Base-by-base conservation (phyloP, 2,329 filamentous ascomycete species). In the Colletotrichum somersetense region DNA sequence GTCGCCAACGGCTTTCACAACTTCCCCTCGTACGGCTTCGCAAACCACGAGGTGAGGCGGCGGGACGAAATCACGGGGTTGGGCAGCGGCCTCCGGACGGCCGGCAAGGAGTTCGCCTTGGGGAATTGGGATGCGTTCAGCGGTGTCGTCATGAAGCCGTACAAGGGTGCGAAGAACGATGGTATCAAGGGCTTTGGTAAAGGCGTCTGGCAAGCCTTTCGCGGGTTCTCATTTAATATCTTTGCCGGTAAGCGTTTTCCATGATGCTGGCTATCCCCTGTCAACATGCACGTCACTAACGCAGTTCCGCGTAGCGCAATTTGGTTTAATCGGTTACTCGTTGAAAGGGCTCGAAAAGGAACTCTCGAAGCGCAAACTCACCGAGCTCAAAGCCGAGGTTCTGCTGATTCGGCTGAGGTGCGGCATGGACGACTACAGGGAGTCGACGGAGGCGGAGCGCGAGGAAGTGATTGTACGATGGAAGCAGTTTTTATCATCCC, bases 1-100 rank as follows among this genome's bases (percentile, higher is more conserved):
- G 81, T 94, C 46, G 89, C 92, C 1, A 91, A 91, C 78, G 92
- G 92, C 0, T 93, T 93, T 74, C 92, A 93, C 77, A 94, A 94
- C 75, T 90, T 89, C 1, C 92, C 92, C 0, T 91, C 89, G 61
- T 83, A 94, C 3, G 93, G 78, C 7, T 76, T 92, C 74, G 88
- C 89, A 14, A 91, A 92, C 74, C 85, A 89, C 4, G 90, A 88
- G 26, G 91, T 94, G 0, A 84, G 91, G 8, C 88, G 89, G 56
- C 83, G 87, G 3, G 89, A 91, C 35, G 89, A 89, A 69, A 89
- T 94, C n/a, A 91, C 90, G 0, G 91, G 90, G 30, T 80, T 93
- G 52, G 87, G 88, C 56, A 91, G 76, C 30, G 80, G 80, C 1
- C 84, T 94, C 7, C 87, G 84, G 62, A 90, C 89, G 50, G 92